Evolutionary conservation across 2,329 filamentous ascomycete genomes (phyloP).

Genomic region (Penicillium capsulatum): DNA sequence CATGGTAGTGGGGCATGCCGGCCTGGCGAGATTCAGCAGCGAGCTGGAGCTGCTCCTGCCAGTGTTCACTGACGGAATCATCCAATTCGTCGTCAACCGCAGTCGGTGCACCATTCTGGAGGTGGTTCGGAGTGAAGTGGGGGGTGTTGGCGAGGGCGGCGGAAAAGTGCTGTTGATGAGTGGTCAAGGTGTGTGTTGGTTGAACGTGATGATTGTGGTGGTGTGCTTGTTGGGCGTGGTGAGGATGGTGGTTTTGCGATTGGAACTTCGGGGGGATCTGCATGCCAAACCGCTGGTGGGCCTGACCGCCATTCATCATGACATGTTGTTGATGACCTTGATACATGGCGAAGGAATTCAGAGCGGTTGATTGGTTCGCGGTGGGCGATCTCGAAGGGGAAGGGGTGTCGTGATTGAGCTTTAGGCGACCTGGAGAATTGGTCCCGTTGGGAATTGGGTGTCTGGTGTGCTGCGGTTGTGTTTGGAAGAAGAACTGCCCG

Average conservation of each 20-base stretch:
- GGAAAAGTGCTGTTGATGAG: slow-evolving; percentile 47
- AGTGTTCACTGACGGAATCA: slow-evolving; percentile 66
- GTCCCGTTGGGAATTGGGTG: slow-evolving; percentile 45
- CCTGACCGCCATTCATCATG: slow-evolving; percentile 49
- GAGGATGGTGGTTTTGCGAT: slow-evolving; percentile 45
- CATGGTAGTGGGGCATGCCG: slow-evolving; percentile 68
- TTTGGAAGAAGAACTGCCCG: slow-evolving; percentile 48
- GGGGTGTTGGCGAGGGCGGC: slow-evolving; percentile 47
- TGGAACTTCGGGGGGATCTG: slow-evolving; percentile 46
- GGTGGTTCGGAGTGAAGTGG: slow-evolving; percentile 56
- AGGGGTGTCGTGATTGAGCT: slow-evolving; percentile 46
- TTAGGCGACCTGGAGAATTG: slow-evolving; percentile 44
- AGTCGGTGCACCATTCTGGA: slow-evolving; percentile 57
- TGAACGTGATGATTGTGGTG: slow-evolving; percentile 45
- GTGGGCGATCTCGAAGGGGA: slow-evolving; percentile 48
- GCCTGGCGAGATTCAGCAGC: slow-evolving; percentile 69
- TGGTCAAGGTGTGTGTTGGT: slow-evolving; percentile 40
- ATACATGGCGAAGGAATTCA: slow-evolving; percentile 47
- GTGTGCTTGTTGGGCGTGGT: slow-evolving; percentile 42
- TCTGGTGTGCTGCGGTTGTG: slow-evolving; percentile 41
- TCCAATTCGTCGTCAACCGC: slow-evolving; percentile 54
- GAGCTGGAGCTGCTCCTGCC: slow-evolving; percentile 80
- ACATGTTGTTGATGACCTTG: slow-evolving; percentile 47
- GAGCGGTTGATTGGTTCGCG: slow-evolving; percentile 39
- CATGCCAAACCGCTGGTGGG: slow-evolving; percentile 48